Evolutionary conservation across 805 yeast species (phyloP).

Genomic region (Starmerella apis): DNA sequence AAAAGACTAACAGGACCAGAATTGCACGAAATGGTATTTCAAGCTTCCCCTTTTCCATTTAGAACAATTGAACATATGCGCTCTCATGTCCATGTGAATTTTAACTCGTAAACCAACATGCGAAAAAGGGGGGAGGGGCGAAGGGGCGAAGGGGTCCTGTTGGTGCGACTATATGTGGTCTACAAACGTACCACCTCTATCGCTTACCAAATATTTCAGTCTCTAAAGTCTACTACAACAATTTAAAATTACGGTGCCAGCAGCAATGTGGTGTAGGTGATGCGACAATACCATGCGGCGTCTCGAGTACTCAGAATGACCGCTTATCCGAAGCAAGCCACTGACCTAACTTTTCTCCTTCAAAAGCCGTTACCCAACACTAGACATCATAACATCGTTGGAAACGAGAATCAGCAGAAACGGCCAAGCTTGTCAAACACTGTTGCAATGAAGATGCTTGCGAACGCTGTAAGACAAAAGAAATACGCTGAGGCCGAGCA

Average conservation of each 20-base stretch:
- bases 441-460: constrained; percentile 7
- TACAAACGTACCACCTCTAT: no score
- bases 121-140: no score
- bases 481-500: constrained; percentile 12
- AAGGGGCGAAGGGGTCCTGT: no score
- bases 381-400: neutral
- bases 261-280: constrained; percentile 6
- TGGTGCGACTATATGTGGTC: no score
- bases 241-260: neutral
- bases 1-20: no score
- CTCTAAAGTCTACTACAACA: neutral
- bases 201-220: constrained; percentile 4
- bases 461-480: constrained; percentile 6
- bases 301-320: neutral
- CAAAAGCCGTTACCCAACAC: neutral
- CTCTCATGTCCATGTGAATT: no score
- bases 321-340: neutral
- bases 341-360: constrained; percentile 10
- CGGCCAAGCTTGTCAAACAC: neutral
- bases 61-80: no score
- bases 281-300: constrained; percentile 4
- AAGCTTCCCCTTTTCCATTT: no score
- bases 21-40: no score
- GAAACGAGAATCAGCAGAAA: neutral
- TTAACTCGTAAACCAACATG: no score